Evolutionary conservation across 1,284 basidiomycete species (phyloP).

Genomic region (Rhodotorula sp.): DNA sequence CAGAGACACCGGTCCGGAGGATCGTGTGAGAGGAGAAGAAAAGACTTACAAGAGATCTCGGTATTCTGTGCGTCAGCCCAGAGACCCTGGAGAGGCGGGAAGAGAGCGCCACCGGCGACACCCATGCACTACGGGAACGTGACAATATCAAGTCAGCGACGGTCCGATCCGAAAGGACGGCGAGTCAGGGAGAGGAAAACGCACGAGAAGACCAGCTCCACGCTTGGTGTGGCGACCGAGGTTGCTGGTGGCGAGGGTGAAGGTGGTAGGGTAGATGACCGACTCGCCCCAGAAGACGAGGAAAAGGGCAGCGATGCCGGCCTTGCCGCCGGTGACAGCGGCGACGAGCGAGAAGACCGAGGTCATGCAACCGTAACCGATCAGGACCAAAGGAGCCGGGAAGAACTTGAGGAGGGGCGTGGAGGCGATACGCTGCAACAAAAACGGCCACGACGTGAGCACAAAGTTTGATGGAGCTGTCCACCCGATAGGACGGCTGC

Average conservation of each 20-base stretch:
- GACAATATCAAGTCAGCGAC: too few species aligned
- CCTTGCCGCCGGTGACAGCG: constrained; percentile 57
- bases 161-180: too few species aligned
- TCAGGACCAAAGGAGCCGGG: constrained; percentile 64
- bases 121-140: constrained; percentile 48
- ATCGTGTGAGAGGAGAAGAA: background rate
- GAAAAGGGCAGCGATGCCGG: constrained; percentile 65
- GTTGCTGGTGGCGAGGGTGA: constrained; percentile 68
- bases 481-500: background rate
- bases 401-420: constrained; percentile 62
- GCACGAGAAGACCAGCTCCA: constrained; percentile 62
- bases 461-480: background rate
- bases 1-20: too few species aligned
- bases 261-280: constrained; percentile 53
- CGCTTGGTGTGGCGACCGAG: constrained; percentile 67
- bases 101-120: constrained; percentile 72
- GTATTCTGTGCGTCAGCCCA: constrained; percentile 61
- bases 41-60: constrained; percentile 53
- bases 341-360: constrained; percentile 59
- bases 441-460: background rate
- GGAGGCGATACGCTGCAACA: constrained; percentile 58
- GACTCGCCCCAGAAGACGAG: constrained; percentile 60
- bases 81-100: constrained; percentile 67
- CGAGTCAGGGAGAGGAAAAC: too few species aligned
- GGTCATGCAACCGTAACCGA: constrained; percentile 59